Evolutionary conservation across 257 asterid species (phyloP).

Genomic region (Pogostemon cablin): DNA sequence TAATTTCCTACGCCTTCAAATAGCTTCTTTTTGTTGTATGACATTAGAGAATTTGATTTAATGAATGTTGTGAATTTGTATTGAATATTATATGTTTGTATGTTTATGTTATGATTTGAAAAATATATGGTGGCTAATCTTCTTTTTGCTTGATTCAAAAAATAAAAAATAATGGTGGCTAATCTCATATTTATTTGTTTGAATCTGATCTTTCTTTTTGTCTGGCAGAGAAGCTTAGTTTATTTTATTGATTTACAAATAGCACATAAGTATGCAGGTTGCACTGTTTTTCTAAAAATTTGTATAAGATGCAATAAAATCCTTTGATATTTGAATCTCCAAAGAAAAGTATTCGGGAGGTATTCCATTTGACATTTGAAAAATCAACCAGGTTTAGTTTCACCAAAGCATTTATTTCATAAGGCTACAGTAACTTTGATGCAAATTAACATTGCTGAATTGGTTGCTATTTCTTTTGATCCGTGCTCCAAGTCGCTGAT

Average conservation of each 20-base stretch:
- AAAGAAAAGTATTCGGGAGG: conserved; percentile 12
- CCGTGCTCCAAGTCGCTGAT: not conserved
- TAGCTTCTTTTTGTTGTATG: conserved; percentile 22
- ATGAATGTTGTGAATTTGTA: not conserved
- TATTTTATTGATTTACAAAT: conserved; percentile 70
- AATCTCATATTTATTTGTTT: not conserved
- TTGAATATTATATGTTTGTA: conserved; percentile 10
- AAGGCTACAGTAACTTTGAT: conserved; percentile 5
- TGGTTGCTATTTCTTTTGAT: not conserved
- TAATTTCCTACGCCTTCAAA: not conserved
- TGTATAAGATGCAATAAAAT: conserved; percentile 15
- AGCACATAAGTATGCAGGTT: conserved; percentile 75
- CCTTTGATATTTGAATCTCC: conserved; percentile 17
- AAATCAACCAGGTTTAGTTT: not conserved
- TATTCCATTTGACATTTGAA: conserved; percentile 1
- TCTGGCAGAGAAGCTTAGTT: conserved; percentile 83
- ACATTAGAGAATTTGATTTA: not conserved
- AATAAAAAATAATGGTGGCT: too few species aligned
- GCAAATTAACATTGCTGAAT: not conserved
- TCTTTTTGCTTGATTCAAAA: too few species aligned
- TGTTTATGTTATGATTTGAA: not conserved
- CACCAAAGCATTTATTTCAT: not conserved
- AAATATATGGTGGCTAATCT: conserved; percentile 15
- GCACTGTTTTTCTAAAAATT: conserved; percentile 23
- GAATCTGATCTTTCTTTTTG: conserved; percentile 27